A percentile compares a stretch with the other conserved stretches of the same genome.
Evolutionary conservation across 1,139 yeast species (phyloP).

Genomic region (Kodamaea fungicola): DNA sequence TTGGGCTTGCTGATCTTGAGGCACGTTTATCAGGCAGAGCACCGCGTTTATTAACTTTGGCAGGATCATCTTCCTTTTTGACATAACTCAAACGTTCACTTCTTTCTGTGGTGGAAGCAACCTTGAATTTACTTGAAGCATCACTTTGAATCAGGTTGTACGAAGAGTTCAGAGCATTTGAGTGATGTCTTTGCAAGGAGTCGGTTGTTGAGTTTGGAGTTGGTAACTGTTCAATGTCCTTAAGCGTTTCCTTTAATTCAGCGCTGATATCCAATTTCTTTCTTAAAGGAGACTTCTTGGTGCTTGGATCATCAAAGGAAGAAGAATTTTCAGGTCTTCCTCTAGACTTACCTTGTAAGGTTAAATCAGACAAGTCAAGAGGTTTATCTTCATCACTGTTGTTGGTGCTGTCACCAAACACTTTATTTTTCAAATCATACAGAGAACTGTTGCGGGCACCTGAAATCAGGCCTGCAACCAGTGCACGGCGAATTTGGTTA

Average conservation of each 20-base stretch:
- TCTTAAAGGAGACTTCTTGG: conserved; percentile 2
- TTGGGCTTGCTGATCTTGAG: conserved; percentile 2
- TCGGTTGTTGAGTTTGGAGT: conserved; percentile 16
- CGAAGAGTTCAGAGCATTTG: conserved; percentile 28
- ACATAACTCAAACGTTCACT: conserved; percentile 11
- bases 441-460: background rate
- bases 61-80: background rate
- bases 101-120: conserved; percentile 22
- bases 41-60: conserved; percentile 5
- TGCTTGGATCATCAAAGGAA: background rate
- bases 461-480: conserved; percentile 3
- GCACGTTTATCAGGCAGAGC: conserved; percentile 6
- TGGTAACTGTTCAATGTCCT: conserved; percentile 14
- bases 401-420: conserved; percentile 3
- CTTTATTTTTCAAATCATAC: background rate
- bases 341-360: conserved; percentile 11
- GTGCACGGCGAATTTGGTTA: conserved; percentile 11
- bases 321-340: conserved; percentile 29
- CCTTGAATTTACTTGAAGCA: conserved; percentile 32
- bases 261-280: conserved; percentile 1
- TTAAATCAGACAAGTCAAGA: conserved; percentile 15
- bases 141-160: conserved; percentile 39
- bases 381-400: conserved; percentile 5
- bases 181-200: conserved; percentile 21
- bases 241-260: conserved; percentile 3